Evolutionary conservation across 441 rosid genomes (phyloP).

Genomic region (Eutrema salsugineum): DNA sequence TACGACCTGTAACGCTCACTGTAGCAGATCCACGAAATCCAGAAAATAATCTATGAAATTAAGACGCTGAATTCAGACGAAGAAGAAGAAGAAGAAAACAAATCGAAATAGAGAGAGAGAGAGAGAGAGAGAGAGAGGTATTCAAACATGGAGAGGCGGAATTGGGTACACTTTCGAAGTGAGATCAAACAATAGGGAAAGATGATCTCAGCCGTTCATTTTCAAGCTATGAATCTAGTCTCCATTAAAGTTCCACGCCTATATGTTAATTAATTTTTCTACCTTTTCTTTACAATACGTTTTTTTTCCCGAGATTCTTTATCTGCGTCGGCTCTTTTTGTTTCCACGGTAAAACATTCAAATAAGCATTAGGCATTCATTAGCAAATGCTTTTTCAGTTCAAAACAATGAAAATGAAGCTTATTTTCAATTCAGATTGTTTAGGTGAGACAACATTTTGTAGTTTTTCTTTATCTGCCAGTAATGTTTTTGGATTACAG

Average conservation of each 20-base stretch:
- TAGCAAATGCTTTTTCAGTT: not conserved
- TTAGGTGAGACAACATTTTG: not conserved
- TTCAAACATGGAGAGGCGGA: slow-evolving; percentile 35
- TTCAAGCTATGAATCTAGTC: slow-evolving; percentile 8
- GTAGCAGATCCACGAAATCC: slow-evolving; percentile 23
- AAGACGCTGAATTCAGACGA: not conserved
- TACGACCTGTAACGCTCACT: not conserved
- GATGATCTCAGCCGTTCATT: slow-evolving; percentile 30
- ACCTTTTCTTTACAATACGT: not conserved
- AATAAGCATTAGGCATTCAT: not conserved
- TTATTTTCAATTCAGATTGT: not conserved
- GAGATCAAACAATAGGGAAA: slow-evolving; percentile 23
- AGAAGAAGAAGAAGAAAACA: slow-evolving; percentile 11
- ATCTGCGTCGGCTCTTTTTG: not conserved
- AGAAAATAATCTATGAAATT: not conserved
- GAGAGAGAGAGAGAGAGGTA: slow-evolving; percentile 1
- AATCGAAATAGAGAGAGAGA: slow-evolving; percentile 7
- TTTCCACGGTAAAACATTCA: not conserved
- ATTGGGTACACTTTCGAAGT: slow-evolving; percentile 4
- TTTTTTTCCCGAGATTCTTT: not conserved
- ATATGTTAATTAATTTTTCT: not conserved
- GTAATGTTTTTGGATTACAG: too few species aligned
- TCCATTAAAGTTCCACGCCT: slow-evolving; percentile 4
- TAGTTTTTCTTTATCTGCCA: not conserved
- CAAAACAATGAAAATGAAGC: not conserved